A percentile compares a stretch with the other conserved stretches of the same genome.
These are phyloP conservation scores for Pyracantha coccinea DNA, from an alignment of 331 rosid genomes.

Conservation along the genomic window DNA sequence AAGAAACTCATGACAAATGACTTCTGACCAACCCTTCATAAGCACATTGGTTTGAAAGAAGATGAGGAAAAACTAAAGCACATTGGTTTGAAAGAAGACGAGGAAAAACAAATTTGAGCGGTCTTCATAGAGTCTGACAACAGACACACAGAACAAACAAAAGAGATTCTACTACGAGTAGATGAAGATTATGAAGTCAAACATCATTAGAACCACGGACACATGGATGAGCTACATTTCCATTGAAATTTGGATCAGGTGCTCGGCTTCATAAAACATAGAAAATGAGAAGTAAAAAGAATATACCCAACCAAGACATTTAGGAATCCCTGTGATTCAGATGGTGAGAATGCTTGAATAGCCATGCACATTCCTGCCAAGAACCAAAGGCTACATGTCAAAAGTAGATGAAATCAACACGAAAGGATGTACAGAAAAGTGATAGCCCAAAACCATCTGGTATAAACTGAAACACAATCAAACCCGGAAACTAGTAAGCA, in stretches of 20 bases:
- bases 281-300: constrained; percentile 1
- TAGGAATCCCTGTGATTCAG: constrained; percentile 68
- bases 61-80: too few relatives aligned
- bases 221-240: background rate
- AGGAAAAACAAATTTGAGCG: background rate
- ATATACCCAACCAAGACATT: constrained; percentile 75
- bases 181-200: background rate
- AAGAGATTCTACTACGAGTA: background rate
- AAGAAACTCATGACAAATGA: background rate
- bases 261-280: background rate
- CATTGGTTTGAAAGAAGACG: background rate
- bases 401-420: background rate
- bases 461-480: background rate
- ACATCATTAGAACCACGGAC: background rate
- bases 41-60: background rate
- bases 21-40: background rate
- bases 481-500: background rate
- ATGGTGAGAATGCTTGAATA: constrained; percentile 72
- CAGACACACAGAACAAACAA: background rate
- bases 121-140: background rate
- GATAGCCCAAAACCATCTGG: background rate
- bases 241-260: background rate
- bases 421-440: background rate
- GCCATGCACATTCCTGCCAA: constrained; percentile 97
- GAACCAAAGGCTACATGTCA: constrained; percentile 16